Base-by-base conservation (phyloP, 768 basidiomycete species). In the Podaxis pistillaris region DNA sequence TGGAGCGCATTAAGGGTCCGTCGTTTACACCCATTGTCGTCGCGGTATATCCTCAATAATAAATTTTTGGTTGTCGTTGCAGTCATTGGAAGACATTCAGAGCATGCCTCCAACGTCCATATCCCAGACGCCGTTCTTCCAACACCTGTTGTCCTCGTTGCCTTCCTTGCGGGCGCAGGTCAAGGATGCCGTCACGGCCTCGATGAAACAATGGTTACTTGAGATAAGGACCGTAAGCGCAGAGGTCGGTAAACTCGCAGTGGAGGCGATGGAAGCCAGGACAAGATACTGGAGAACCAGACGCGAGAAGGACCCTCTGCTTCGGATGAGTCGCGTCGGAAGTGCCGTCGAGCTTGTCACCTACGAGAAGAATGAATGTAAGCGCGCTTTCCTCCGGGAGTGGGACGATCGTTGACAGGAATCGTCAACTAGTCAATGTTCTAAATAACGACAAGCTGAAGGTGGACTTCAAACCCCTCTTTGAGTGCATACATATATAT, bases 401-500 rank as follows among this genome's bases (percentile, higher is more conserved):
- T 15, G 30, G 9, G 17, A 4, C 44, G 15, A 37, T 44, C 19
- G 59, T 58, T 62, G 64, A 65, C 68, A 64, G 55, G 55, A 51
- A 40, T 17, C 38, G 17, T 59, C 33, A 28, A n/a, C 24, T 68
- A 98, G 96, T 89, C 73, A 89, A 96, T 73, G 89, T 96, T 2
- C 80, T 98, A n/a, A 88, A 96, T 67, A 96, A 94, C 70, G 93
- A 96, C 60, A 83, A 88, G 65, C 79, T 97, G 33, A 82, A 83
- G 53, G 91, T 99, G 52, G 94, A 98, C 74, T 98, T 99, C 79
- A 91, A 89, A 68, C 96, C 96, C 12, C 75, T 99, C 12, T 96
- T 94, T 68, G 93, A 98, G 75, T 96, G 94, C 73, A 95, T 99
- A 56, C 97, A 97, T 69, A 98, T 98, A 64, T 96, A 98, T 74